Conservation (phyloP, 768 basidiomycete genomes). For the Amanita rubescens region DNA sequence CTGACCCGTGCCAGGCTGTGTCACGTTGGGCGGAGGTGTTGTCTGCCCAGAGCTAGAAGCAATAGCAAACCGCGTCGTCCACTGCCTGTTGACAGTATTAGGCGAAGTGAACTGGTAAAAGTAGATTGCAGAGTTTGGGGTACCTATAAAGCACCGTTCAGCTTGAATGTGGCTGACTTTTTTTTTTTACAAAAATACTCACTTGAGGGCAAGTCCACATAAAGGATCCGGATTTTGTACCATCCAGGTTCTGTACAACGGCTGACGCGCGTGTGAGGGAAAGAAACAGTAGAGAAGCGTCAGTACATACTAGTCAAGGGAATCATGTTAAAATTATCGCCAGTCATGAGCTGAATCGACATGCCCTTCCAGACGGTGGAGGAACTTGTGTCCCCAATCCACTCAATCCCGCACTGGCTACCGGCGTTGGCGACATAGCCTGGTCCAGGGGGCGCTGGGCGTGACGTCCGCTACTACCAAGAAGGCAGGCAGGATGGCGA, state of each 20-base stretch:
- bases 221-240: constrained; percentile 45
- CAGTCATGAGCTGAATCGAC: constrained; percentile 77
- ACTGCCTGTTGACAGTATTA: constrained; percentile 32
- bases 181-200: constrained; percentile 14
- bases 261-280: constrained; percentile 31
- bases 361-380: constrained; percentile 62
- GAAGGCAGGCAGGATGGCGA: constrained; percentile 28
- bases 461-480: constrained; percentile 47
- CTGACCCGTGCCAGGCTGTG: constrained; percentile 45
- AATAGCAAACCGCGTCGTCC: constrained; percentile 78
- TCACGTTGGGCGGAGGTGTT: constrained; percentile 41
- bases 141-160: constrained; percentile 36
- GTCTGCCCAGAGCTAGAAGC: constrained; percentile 39
- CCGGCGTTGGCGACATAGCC: constrained; percentile 53
- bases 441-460: constrained; percentile 53
- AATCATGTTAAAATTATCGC: constrained; percentile 62
- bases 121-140: constrained; percentile 60
- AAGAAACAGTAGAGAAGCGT: background rate
- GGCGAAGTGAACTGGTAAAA: constrained; percentile 71
- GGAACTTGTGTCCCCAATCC: constrained; percentile 45
- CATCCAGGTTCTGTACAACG: constrained; percentile 54
- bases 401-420: constrained; percentile 43
- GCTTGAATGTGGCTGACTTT: background rate
- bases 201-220: constrained; percentile 64
- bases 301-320: constrained; percentile 51